These are phyloP conservation scores for Nitzschia sp. DNA, from an alignment of 108 stramenopile species.

Conservation along the genomic window DNA sequence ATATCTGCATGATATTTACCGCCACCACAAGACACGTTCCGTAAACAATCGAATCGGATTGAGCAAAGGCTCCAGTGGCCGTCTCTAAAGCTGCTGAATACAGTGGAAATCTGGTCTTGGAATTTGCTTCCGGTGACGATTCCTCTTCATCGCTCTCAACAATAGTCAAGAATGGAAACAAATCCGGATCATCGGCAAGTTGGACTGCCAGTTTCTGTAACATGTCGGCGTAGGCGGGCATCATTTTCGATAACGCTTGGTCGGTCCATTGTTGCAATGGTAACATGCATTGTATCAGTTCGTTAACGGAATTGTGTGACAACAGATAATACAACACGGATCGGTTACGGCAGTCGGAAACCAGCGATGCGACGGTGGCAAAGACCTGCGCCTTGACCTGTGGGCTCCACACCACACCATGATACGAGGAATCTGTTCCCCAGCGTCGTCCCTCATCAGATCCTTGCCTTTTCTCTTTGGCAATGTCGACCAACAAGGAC, in stretches of 20 bases:
- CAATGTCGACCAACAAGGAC: slow-evolving; percentile 71
- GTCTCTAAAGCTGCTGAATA: slow-evolving; percentile 69
- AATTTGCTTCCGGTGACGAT: not conserved
- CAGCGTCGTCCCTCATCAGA: slow-evolving; percentile 2
- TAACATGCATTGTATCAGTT: slow-evolving; percentile 63
- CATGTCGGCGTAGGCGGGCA: slow-evolving; percentile 73
- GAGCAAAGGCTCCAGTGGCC: slow-evolving; percentile 43
- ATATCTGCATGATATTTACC: slow-evolving; percentile 64
- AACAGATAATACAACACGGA: slow-evolving; percentile 73
- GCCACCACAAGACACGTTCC: slow-evolving; percentile 68
- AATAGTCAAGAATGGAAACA: slow-evolving; percentile 47
- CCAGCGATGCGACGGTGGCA: slow-evolving; percentile 55
- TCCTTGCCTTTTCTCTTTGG: slow-evolving; percentile 37
- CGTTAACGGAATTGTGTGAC: slow-evolving; percentile 83
- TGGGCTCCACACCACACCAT: slow-evolving; percentile 68
- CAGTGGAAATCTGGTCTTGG: slow-evolving; percentile 57
- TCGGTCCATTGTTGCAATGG: slow-evolving; percentile 78
- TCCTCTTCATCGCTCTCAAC: not conserved
- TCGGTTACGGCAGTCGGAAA: slow-evolving; percentile 51
- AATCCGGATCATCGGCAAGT: slow-evolving; percentile 48
- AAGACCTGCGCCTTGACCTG: slow-evolving; percentile 77
- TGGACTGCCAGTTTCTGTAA: slow-evolving; percentile 65
- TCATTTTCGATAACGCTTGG: slow-evolving; percentile 67
- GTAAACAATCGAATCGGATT: slow-evolving; percentile 57
- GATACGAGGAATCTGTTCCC: slow-evolving; percentile 32